Evolutionary conservation across 2,329 filamentous ascomycete genomes (phyloP), one percentile per base, ranked within the genome.

Genomic region (Colletotrichum limetticola): DNA sequence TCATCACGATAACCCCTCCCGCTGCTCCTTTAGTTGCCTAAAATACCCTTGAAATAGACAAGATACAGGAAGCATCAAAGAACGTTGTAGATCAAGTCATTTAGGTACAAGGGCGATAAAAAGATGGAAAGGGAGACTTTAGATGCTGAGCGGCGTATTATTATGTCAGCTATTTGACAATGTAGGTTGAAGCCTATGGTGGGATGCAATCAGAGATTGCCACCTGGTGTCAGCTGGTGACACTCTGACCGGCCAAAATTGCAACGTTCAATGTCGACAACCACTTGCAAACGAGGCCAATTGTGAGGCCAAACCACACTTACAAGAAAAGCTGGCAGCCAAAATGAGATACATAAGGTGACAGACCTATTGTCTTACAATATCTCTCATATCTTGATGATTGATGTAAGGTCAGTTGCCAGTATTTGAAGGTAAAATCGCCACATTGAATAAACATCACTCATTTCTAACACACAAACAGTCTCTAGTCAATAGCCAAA

Each of bases 141-240:
- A 1, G 37, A 42, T 42, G 14, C 6, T 8, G 3, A 42, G 37
- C 14, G 6, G 16, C 6, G 16, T 42, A 6, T 16, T 19, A 42
- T 42, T 19, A 42, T 42, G 37, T 19, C 37, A 19, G 37, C 37
- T 1, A 4, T 2, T 7, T 3, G 16, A 7, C 37, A 42, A 16
- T 19, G 37, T 7, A 42, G 14, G 42, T 49, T 19, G 16, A n/a
- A 22, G 42, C 8, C 1, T 9, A 49, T 19, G 19, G 6, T 46
- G 8, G 19, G 19, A 19, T 4, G 42, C 16, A 22, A 22, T 1
- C 3, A 11, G 16, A 49, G 19, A 11, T 0, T 0, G 0, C 42
- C 42, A 22, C 2, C 19, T 49, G 42, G 1, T 3, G 1, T 0
- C 42, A 22, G 42, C 42, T 49, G 42, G 19, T 0, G 0, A 5